phyloP scores from a whole-genome alignment of 2,329 filamentous ascomycete genomes.

The Epichloe festucae region DNA sequence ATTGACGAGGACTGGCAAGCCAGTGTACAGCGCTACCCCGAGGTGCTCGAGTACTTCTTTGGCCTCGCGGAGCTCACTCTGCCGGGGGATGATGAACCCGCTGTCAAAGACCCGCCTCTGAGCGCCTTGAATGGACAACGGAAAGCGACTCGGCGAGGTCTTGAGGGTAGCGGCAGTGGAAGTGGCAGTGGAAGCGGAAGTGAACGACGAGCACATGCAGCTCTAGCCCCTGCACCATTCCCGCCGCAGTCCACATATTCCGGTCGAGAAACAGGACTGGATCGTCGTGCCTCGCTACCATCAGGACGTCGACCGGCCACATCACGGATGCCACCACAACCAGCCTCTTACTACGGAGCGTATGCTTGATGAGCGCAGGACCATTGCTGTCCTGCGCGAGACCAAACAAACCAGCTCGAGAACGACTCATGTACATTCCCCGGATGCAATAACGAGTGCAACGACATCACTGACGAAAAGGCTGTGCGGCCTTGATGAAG shows the following conservation, averaged over 20 bases:
- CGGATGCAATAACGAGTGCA: not conserved
- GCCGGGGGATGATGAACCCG: slow-evolving; percentile 47
- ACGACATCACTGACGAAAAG: not conserved
- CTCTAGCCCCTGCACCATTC: not conserved
- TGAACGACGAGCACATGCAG: slow-evolving; percentile 1
- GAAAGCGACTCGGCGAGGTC: slow-evolving; percentile 31
- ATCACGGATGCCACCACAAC: slow-evolving; percentile 1
- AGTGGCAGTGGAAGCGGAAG: not conserved
- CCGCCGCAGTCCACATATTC: not conserved
- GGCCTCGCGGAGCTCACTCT: slow-evolving; percentile 53
- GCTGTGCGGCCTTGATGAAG: not conserved
- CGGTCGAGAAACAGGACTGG: not conserved
- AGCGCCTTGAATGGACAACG: slow-evolving; percentile 37
- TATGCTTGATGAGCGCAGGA: not conserved
- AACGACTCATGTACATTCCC: not conserved
- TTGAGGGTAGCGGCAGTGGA: not conserved
- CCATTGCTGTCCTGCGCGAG: not conserved
- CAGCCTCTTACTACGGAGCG: slow-evolving; percentile 3
- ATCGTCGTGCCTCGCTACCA: slow-evolving; percentile 1
- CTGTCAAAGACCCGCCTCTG: slow-evolving; percentile 47
- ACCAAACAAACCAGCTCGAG: not conserved
- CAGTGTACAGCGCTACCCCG: slow-evolving; percentile 63
- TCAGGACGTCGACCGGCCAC: slow-evolving; percentile 1
- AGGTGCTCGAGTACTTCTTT: slow-evolving; percentile 74
- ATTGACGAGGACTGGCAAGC: slow-evolving; percentile 70